Percentiles rank a stretch among this genome's conserved stretches.
These are phyloP conservation scores for Septoria petroselini DNA, from an alignment of 2,329 filamentous ascomycete genomes.

Conservation along the genomic window DNA sequence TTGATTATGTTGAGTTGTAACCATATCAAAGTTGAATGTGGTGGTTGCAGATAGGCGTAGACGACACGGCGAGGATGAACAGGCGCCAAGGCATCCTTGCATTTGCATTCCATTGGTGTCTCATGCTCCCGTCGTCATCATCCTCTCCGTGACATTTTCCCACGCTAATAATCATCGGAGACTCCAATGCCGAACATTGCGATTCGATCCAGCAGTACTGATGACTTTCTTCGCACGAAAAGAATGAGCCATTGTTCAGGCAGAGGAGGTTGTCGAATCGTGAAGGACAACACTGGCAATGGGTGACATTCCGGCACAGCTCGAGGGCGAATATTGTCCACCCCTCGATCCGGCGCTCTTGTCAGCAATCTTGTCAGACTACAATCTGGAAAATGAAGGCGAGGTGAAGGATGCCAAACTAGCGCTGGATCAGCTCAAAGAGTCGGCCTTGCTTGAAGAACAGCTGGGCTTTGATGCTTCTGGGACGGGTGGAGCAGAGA, in stretches of 20 bases:
- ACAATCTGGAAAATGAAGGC: conserved; percentile 56
- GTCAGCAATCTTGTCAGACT: conserved; percentile 71
- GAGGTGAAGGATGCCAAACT: conserved; percentile 55
- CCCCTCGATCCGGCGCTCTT: conserved; percentile 75
- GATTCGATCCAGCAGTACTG: background rate
- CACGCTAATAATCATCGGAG: background rate
- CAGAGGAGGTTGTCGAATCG: background rate
- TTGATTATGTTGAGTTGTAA: background rate
- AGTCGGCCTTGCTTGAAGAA: conserved; percentile 64
- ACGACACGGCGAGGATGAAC: no score
- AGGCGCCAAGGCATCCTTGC: no score
- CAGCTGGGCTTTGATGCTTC: conserved; percentile 69
- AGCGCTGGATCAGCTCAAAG: conserved; percentile 64
- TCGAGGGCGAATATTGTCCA: conserved; percentile 67
- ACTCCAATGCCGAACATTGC: background rate
- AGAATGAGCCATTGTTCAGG: conserved; percentile 6
- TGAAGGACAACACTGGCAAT: conserved; percentile 25
- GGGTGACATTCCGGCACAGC: conserved; percentile 28
- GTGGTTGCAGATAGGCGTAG: background rate
- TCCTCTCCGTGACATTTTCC: background rate
- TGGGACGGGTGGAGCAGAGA: conserved; percentile 56
- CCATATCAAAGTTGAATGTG: background rate
- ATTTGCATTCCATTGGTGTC: no score
- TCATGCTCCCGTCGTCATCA: conserved; percentile 1
- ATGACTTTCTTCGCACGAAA: background rate